Evolutionary conservation across 2,329 filamentous ascomycete species (phyloP).

Genomic region (Aspergillus candidus): DNA sequence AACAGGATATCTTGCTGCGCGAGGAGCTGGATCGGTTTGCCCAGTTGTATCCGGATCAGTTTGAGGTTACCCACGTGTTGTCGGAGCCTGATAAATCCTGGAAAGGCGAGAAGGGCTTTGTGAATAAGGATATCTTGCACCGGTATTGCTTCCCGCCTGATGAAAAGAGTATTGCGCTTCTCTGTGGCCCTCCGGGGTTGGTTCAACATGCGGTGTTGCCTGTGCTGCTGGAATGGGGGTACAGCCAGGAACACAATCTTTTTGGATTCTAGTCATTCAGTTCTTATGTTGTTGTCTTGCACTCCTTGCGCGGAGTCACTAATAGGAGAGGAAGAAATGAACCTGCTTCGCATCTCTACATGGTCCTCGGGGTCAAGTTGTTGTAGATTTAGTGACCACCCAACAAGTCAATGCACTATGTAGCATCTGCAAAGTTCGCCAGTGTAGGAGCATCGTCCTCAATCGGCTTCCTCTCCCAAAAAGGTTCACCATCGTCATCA

Average conservation of each 20-base stretch:
- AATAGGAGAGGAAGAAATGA: background rate
- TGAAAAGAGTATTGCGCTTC: slow-evolving; percentile 39
- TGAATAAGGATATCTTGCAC: slow-evolving; percentile 7
- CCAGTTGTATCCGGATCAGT: slow-evolving; percentile 2
- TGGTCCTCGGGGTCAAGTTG: too few species aligned
- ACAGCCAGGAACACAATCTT: slow-evolving; percentile 40
- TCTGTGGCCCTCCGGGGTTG: slow-evolving; percentile 48
- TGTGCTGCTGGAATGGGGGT: slow-evolving; percentile 43
- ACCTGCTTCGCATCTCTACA: too few species aligned
- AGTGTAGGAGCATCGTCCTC: slow-evolving; percentile 18
- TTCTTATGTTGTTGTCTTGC: too few species aligned
- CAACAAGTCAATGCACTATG: background rate
- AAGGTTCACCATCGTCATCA: slow-evolving; percentile 76
- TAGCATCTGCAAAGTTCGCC: slow-evolving; percentile 18
- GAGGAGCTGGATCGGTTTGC: slow-evolving; percentile 7
- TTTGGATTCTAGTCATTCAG: slow-evolving; percentile 29
- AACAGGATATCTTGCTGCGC: slow-evolving; percentile 10
- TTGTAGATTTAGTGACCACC: too few species aligned
- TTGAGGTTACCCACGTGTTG: slow-evolving; percentile 11
- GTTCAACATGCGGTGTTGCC: slow-evolving; percentile 49
- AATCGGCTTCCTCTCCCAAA: slow-evolving; percentile 43
- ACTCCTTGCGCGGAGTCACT: too few species aligned
- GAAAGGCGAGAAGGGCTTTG: slow-evolving; percentile 8
- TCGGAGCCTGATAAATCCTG: slow-evolving; percentile 7
- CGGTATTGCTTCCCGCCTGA: slow-evolving; percentile 25